Evolutionary conservation across 2,329 filamentous ascomycete species (phyloP).

Genomic region (Pseudopyrenochaeta lycopersici): DNA sequence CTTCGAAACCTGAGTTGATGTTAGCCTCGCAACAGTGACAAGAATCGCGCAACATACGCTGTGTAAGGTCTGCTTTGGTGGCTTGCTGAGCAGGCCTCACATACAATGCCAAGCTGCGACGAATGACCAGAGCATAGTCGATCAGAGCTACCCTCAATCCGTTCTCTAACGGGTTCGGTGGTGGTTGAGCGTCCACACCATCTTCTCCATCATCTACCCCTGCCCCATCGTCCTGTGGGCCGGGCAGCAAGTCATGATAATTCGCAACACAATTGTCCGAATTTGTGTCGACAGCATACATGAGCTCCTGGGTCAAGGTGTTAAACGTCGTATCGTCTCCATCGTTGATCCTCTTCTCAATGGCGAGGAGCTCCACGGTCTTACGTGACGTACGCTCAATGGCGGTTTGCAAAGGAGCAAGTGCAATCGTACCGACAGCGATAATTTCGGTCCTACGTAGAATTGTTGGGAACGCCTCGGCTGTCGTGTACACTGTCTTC

Average conservation of each 20-base stretch:
- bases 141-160: conserved; percentile 85
- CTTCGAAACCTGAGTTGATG: conserved; percentile 54
- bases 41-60: conserved; percentile 63
- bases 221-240: conserved; percentile 45
- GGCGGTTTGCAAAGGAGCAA: conserved; percentile 84
- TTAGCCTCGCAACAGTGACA: conserved; percentile 19
- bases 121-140: conserved; percentile 88
- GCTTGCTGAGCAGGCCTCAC: conserved; percentile 69
- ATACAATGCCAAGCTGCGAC: conserved; percentile 78
- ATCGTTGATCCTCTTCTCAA: conserved; percentile 78
- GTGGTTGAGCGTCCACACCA: conserved; percentile 50
- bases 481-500: conserved; percentile 84
- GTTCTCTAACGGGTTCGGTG: conserved; percentile 69
- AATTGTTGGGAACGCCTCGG: conserved; percentile 90
- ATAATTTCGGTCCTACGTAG: conserved; percentile 87
- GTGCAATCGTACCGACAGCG: conserved; percentile 68
- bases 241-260: conserved; percentile 78
- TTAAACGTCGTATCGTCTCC: conserved; percentile 76
- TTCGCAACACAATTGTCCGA: conserved; percentile 80
- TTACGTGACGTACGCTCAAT: conserved; percentile 91
- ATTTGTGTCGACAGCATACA: conserved; percentile 76
- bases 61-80: conserved; percentile 68
- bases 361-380: conserved; percentile 79
- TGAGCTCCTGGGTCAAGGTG: conserved; percentile 77
- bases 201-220: conserved; percentile 51